Evolutionary conservation across 805 yeast species (phyloP).

Genomic region (Saccharomycopsis microspora): DNA sequence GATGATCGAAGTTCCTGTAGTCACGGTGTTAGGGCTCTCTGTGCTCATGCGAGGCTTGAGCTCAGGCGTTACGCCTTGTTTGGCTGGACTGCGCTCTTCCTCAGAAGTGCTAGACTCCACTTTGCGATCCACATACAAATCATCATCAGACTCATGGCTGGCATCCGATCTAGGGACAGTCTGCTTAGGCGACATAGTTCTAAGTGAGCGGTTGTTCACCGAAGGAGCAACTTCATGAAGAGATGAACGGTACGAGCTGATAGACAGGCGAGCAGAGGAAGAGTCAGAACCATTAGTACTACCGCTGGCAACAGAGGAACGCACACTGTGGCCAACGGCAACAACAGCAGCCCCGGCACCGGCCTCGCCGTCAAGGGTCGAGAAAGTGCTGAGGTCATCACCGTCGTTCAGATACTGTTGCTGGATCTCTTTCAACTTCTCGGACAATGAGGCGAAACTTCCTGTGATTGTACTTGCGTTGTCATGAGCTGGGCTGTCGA

Average conservation of each 20-base stretch:
- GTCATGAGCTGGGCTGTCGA: slow-evolving; percentile 11
- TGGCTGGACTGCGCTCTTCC: not conserved
- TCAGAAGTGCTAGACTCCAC: not conserved
- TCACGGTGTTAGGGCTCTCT: slow-evolving; percentile 16
- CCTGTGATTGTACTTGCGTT: slow-evolving; percentile 16
- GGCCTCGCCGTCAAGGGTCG: slow-evolving; percentile 10
- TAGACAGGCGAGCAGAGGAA: not conserved
- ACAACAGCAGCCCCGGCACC: slow-evolving; percentile 5
- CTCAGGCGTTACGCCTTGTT: not conserved
- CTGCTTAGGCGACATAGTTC: slow-evolving; percentile 1
- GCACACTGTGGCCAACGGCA: not conserved
- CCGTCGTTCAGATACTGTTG: slow-evolving; percentile 12
- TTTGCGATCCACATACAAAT: slow-evolving; percentile 3
- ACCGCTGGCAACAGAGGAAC: not conserved
- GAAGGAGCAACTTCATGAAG: slow-evolving; percentile 12
- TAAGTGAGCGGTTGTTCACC: not conserved
- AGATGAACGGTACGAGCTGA: slow-evolving; percentile 13
- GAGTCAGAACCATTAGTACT: not conserved
- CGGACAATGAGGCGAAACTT: slow-evolving; percentile 15
- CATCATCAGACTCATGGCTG: slow-evolving; percentile 5
- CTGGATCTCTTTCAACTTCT: slow-evolving; percentile 16
- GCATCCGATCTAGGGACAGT: not conserved
- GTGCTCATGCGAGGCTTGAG: slow-evolving; percentile 1
- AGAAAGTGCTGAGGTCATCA: slow-evolving; percentile 2
- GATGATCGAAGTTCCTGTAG: slow-evolving; percentile 14